phyloP scores from a whole-genome alignment of 208 protist genomes.

The Entamoeba invadens region DNA sequence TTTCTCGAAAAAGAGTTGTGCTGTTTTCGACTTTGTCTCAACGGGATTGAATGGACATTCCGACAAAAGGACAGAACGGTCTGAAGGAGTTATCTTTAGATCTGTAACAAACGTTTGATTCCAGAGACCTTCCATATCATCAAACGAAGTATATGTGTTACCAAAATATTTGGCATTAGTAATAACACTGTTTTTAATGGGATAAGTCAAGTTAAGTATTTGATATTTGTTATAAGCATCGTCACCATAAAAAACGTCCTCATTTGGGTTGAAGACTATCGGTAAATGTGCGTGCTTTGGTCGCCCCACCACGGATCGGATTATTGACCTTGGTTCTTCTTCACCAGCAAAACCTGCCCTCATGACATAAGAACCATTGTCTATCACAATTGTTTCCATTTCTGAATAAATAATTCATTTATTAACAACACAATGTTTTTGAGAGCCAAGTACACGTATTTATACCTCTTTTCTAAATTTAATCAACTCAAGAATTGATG shows the following conservation, averaged over 20 bases:
- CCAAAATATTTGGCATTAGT: no score
- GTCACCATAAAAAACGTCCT: constrained; percentile 26
- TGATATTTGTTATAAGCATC: constrained; percentile 18
- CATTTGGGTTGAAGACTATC: no score
- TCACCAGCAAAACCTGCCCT: constrained; percentile 83
- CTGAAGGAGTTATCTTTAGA: constrained; percentile 78
- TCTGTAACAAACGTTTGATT: constrained; percentile 96
- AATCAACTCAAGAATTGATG: no score
- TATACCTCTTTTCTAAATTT: no score
- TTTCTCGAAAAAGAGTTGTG: constrained; percentile 30
- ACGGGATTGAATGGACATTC: constrained; percentile 67
- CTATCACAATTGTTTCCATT: no score
- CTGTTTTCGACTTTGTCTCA: constrained; percentile 42
- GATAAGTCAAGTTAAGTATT: constrained; percentile 26
- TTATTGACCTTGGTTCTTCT: constrained; percentile 77
- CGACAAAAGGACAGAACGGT: constrained; percentile 78
- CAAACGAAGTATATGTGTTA: no score
- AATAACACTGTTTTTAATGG: constrained; percentile 29
- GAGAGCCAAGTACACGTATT: no score
- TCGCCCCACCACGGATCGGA: constrained; percentile 81
- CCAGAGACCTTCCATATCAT: constrained; percentile 52
- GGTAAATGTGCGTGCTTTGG: constrained; percentile 56
- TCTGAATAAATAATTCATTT: no score
- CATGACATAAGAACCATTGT: constrained; percentile 48
- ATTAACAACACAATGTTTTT: no score